Base-by-base conservation (phyloP, 23 red algal species). In the Gracilariopsis chorda region DNA sequence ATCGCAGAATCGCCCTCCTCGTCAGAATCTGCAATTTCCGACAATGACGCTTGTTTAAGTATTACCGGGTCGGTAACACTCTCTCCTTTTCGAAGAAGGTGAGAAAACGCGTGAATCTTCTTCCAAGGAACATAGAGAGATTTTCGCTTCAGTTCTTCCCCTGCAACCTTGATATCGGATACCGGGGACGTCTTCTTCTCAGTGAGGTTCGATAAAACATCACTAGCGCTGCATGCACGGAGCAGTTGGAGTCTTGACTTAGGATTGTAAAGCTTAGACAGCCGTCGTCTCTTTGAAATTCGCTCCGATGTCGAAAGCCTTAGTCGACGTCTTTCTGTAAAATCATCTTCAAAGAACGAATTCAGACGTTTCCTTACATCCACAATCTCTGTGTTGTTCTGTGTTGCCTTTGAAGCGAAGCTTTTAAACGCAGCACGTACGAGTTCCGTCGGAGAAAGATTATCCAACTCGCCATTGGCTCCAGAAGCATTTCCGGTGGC, bases 281-380 rank as follows among this genome's bases (percentile, higher is more conserved):
- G 49, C 49, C 61, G 0, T 43, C 48, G 25, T 13, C 19, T 25
- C 70, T 89, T 89, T 19, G 17, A 37, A 36, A 78, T 74, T 9
- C 61, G 3, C 19, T 51, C 47, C 11, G 70, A 65, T 7, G 85
- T 51, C 14, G 19, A 47, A 19, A 89, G n/a, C 33, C 85, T 37
- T 36, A 12, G 43, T 9, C 51, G 68, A 24, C 67, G 65, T 29
- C 85, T 67, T 46, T 78, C 69, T 7, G 58, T 61, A 24, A 89
- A 77, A 51, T 89, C 85, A 21, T 89, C 85, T 33, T 89, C 85
- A 24, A 78, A 89, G 44, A 89, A 64, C 16, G 49, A 7, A 70
- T 2, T 60, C 4, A 89, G 72, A 21, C 59, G 43, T 46, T 64
- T 13, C 19, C 44, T 76, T 27, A 89, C 47, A 67, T 41, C 36